Evolutionary conservation across 805 yeast species (phyloP).

Genomic region (Yarrowia divulgata): DNA sequence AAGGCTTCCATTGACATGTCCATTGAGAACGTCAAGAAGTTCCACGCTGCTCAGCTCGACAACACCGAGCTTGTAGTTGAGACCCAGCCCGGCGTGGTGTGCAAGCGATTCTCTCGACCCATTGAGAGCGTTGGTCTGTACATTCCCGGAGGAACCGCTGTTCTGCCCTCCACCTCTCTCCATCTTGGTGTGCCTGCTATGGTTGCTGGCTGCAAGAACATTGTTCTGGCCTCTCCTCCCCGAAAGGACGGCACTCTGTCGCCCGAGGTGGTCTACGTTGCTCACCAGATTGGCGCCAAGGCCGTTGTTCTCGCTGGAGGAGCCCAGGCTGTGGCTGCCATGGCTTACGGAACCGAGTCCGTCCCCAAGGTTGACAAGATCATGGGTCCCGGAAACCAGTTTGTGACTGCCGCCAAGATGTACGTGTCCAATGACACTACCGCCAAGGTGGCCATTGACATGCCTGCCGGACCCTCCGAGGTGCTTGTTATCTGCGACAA

Average conservation of each 20-base stretch:
- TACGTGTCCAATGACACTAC: conserved; percentile 92
- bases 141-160: conserved; percentile 99
- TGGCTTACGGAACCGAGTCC: conserved; percentile 97
- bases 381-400: conserved; percentile 98
- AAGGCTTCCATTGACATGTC: conserved; percentile 88
- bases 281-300: conserved; percentile 92
- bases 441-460: conserved; percentile 94
- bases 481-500: conserved; percentile 92
- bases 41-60: conserved; percentile 90
- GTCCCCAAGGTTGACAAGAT: conserved; percentile 95
- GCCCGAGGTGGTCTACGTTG: conserved; percentile 97
- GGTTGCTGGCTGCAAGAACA: conserved; percentile 96
- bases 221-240: conserved; percentile 94
- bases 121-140: conserved; percentile 94
- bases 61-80: conserved; percentile 76
- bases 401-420: conserved; percentile 99
- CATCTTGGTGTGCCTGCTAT: conserved; percentile 99
- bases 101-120: conserved; percentile 95
- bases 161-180: conserved; percentile 94
- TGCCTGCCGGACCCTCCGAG: conserved; percentile 99
- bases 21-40: conserved; percentile 83
- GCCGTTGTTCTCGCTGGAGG: conserved; percentile 96
- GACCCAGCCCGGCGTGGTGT: conserved; percentile 91
- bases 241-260: conserved; percentile 89
- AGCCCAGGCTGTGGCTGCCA: conserved; percentile 98